These are phyloP conservation scores for Aristolochia contorta DNA, from an alignment of 164 flowering plant genomes.

Conservation along the genomic window DNA sequence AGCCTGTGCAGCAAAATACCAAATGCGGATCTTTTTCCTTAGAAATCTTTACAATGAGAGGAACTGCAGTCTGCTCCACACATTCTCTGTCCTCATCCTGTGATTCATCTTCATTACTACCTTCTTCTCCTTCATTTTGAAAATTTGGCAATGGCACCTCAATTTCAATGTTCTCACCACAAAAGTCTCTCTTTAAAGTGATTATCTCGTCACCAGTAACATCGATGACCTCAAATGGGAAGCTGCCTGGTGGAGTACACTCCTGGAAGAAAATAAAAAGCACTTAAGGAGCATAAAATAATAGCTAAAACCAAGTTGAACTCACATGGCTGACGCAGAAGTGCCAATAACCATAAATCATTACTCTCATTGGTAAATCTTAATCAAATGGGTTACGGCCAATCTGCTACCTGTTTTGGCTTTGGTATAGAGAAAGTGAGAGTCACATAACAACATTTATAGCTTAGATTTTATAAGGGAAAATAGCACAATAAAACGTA, in stretches of 20 bases:
- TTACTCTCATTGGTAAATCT: neutral
- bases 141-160: constrained; percentile 16
- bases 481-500: too few species aligned
- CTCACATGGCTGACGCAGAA: neutral
- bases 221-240: constrained; percentile 22
- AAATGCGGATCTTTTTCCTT: constrained; percentile 18
- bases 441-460: too few species aligned
- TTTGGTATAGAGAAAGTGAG: neutral
- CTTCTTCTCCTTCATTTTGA: constrained; percentile 10
- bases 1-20: constrained; percentile 15
- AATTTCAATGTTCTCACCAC: constrained; percentile 16
- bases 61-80: constrained; percentile 1
- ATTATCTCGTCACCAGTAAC: constrained; percentile 21
- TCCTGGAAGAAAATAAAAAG: constrained; percentile 8
- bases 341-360: neutral
- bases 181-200: constrained; percentile 16
- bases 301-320: neutral
- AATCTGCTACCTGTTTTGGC: neutral
- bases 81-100: constrained; percentile 7
- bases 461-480: too few species aligned
- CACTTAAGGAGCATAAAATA: neutral
- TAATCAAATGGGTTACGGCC: neutral
- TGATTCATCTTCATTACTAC: constrained; percentile 7
- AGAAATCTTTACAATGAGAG: constrained; percentile 15
- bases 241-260: constrained; percentile 8